Base-by-base conservation (phyloP, 2,329 filamentous ascomycete species). In the Fusarium sp. region DNA sequence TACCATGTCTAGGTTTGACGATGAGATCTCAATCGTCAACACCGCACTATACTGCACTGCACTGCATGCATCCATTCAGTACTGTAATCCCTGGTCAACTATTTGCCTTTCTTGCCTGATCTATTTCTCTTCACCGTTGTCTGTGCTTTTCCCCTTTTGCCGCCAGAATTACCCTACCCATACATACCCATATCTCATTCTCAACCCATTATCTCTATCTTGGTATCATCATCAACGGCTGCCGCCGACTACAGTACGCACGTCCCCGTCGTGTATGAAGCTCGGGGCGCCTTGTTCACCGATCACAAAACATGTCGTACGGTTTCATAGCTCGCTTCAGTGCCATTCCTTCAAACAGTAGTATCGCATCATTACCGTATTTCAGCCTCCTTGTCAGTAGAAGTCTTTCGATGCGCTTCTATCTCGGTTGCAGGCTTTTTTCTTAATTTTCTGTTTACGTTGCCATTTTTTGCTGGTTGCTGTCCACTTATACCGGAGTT, bases 401-500 rank as follows among this genome's bases (percentile, higher is more conserved):
- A 15, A 33, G 53, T 51, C 62, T 57, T 69, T 66, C 61, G 61
- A 62, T 47, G 28, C 45, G 56, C 36, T 69, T 65, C 66, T 47
- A 49, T 66, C 65, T 62, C 56, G 15, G 17, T 43, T 10, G 17
- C 26, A 54, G 34, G 28, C 24, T 40, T 38, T 43, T 39, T 47
- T 31, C 24, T 54, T 63, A 67, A 67, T 67, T 59, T 50, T 58
- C 44, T 51, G 36, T 58, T 69, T 69, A 69, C 52, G 44, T 65
- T 50, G 38, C 36, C 21, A 19, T 21, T 53, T 43, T 49, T 54
- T 34, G 34, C 13, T 14, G 6, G 5, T n/a, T 40, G 19, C 47
- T 65, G 61, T 50, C 61, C 63, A 67, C 63, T 67, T 63, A 67
- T 69, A 69, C 58, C 57, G 66, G 66, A 63, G 66, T 55, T 58